Conservation (phyloP, 495 filamentous ascomycete species). For the Neurospora sp. region DNA sequence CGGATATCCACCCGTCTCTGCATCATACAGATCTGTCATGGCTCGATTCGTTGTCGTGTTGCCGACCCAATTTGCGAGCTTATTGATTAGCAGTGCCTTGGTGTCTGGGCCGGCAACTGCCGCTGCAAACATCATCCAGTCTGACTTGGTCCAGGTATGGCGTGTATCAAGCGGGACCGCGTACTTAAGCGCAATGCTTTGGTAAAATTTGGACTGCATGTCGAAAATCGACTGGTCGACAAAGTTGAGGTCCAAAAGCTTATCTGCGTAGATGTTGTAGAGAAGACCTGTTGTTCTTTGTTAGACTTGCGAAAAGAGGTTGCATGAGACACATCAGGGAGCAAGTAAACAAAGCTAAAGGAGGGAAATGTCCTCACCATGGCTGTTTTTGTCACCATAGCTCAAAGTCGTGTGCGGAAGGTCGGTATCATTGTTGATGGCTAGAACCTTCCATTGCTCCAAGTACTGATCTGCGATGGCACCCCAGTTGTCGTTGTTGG, state of each 20-base stretch:
- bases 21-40: constrained; percentile 74
- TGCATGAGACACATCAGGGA: not conserved
- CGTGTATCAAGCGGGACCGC: constrained; percentile 79
- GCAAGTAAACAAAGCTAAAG: not conserved
- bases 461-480: constrained; percentile 65
- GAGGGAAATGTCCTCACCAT: constrained; percentile 14
- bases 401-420: constrained; percentile 64
- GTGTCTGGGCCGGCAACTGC: constrained; percentile 55
- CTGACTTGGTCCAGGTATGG: constrained; percentile 73
- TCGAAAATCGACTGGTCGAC: constrained; percentile 67
- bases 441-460: constrained; percentile 62
- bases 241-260: constrained; percentile 57
- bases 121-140: constrained; percentile 84
- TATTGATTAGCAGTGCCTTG: constrained; percentile 53
- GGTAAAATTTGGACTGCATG: constrained; percentile 74
- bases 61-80: constrained; percentile 68
- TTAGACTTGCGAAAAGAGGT: constrained; percentile 31
- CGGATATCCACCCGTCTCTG: constrained; percentile 48
- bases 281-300: constrained; percentile 57
- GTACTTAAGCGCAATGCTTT: constrained; percentile 57
- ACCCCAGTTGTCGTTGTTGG: constrained; percentile 49
- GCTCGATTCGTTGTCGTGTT: constrained; percentile 60
- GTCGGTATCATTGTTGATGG: constrained; percentile 56
- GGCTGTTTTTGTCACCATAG: constrained; percentile 31
- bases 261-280: constrained; percentile 82